Evolutionary conservation across 2,329 filamentous ascomycete genomes (phyloP).

Genomic region (Keithomyces neogunnii): DNA sequence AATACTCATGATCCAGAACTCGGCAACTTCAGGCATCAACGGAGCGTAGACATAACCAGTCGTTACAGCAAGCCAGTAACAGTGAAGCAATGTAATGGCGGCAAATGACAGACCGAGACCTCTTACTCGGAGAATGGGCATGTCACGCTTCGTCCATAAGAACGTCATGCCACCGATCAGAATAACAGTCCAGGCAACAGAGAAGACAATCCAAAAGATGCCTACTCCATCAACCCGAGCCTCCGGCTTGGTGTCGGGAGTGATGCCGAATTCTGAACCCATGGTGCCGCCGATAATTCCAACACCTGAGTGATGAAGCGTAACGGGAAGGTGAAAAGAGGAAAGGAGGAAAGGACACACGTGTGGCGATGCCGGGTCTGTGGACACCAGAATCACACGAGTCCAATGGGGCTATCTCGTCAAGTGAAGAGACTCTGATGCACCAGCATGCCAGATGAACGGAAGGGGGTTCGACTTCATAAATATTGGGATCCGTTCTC

Average conservation of each 20-base stretch:
- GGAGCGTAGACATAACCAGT: constrained; percentile 30
- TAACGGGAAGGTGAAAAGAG: neutral
- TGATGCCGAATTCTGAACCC: constrained; percentile 25
- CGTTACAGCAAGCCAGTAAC: constrained; percentile 33
- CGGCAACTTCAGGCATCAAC: constrained; percentile 39
- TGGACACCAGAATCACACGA: constrained; percentile 1
- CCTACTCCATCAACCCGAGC: constrained; percentile 28
- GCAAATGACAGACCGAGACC: constrained; percentile 31
- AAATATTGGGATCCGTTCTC: constrained; percentile 2
- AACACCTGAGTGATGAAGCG: neutral
- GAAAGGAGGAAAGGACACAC: neutral
- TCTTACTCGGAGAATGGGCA: constrained; percentile 31
- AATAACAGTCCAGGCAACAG: constrained; percentile 28
- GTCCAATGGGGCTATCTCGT: neutral
- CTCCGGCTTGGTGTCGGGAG: constrained; percentile 20
- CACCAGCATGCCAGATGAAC: neutral
- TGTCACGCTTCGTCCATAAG: constrained; percentile 30
- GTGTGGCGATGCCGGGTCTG: neutral
- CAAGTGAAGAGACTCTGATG: neutral
- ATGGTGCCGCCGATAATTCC: constrained; percentile 8
- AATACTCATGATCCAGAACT: constrained; percentile 61
- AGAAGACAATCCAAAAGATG: constrained; percentile 31
- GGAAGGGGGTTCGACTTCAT: constrained; percentile 1
- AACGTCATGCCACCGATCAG: constrained; percentile 31
- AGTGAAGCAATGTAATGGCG: constrained; percentile 30